phyloP scores from a whole-genome alignment of 139 green algal genomes.

The Tetraselmis striata region DNA sequence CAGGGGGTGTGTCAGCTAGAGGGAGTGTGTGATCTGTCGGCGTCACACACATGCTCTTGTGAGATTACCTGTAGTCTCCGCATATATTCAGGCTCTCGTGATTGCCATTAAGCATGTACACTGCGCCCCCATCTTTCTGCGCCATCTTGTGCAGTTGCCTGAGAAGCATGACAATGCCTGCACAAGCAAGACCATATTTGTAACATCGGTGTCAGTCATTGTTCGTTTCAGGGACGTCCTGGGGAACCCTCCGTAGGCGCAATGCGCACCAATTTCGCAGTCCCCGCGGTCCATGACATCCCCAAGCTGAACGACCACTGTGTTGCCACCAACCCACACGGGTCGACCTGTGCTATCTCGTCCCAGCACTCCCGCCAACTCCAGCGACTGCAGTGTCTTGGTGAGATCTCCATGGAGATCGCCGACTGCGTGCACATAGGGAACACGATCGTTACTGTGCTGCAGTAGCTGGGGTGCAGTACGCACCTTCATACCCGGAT shows the following conservation, averaged over 20 bases:
- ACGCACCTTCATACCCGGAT: too few species aligned
- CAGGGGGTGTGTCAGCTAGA: background rate
- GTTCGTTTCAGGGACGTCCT: background rate
- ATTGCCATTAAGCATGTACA: conserved; percentile 93
- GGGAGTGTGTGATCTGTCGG: background rate
- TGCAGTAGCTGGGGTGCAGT: background rate
- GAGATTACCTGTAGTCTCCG: conserved; percentile 68
- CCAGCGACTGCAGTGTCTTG: conserved; percentile 69
- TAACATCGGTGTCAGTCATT: background rate
- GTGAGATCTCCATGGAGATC: conserved; percentile 85
- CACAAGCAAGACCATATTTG: background rate
- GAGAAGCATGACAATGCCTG: conserved; percentile 76
- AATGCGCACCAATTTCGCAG: conserved; percentile 68
- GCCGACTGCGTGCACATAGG: conserved; percentile 53
- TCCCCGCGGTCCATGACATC: conserved; percentile 87
- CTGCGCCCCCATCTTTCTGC: conserved; percentile 59
- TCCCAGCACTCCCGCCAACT: conserved; percentile 57
- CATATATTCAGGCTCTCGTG: conserved; percentile 85
- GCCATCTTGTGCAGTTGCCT: conserved; percentile 73
- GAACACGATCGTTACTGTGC: background rate
- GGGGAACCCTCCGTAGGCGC: background rate
- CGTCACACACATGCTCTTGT: background rate
- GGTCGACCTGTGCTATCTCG: conserved; percentile 33
- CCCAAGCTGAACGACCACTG: conserved; percentile 83
- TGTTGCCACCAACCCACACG: conserved; percentile 70